phyloP scores from a whole-genome alignment of 2,329 filamentous ascomycete genomes.

The Penicillium sclerotiorum region DNA sequence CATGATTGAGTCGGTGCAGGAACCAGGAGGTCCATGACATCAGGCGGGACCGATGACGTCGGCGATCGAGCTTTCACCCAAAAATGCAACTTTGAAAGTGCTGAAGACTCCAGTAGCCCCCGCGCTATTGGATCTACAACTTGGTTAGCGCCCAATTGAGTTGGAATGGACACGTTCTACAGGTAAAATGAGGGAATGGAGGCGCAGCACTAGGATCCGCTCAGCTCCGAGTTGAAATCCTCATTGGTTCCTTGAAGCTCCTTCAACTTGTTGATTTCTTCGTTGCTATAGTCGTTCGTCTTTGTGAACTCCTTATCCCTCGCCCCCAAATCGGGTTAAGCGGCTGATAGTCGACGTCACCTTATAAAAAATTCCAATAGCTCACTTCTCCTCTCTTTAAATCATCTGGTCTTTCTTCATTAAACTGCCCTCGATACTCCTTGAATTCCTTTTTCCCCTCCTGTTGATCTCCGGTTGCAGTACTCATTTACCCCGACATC shows the following conservation, averaged over 20 bases:
- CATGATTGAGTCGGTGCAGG: constrained; percentile 15
- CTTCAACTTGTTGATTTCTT: not conserved
- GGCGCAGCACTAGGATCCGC: constrained; percentile 1
- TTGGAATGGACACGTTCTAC: not conserved
- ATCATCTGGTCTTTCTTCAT: not conserved
- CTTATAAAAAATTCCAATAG: not conserved
- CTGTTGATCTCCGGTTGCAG: not conserved
- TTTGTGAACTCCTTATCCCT: constrained; percentile 4
- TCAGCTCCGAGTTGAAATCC: not conserved
- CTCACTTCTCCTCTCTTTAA: not conserved
- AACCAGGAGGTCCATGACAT: constrained; percentile 22
- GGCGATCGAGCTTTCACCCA: constrained; percentile 18
- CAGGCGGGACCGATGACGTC: constrained; percentile 26
- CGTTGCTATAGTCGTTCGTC: not conserved
- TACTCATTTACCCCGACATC: not conserved
- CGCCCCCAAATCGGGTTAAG: constrained; percentile 6
- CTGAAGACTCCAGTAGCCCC: constrained; percentile 6
- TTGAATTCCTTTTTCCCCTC: not conserved
- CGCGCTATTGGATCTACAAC: constrained; percentile 13
- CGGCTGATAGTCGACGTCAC: constrained; percentile 5
- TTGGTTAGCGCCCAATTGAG: constrained; percentile 6
- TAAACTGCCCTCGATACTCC: not conserved
- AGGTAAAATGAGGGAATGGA: not conserved
- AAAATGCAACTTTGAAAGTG: constrained; percentile 4
- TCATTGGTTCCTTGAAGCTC: not conserved